These are phyloP conservation scores for Trichosanthes cucumerina DNA, from an alignment of 306 rosid species.

Conservation along the genomic window DNA sequence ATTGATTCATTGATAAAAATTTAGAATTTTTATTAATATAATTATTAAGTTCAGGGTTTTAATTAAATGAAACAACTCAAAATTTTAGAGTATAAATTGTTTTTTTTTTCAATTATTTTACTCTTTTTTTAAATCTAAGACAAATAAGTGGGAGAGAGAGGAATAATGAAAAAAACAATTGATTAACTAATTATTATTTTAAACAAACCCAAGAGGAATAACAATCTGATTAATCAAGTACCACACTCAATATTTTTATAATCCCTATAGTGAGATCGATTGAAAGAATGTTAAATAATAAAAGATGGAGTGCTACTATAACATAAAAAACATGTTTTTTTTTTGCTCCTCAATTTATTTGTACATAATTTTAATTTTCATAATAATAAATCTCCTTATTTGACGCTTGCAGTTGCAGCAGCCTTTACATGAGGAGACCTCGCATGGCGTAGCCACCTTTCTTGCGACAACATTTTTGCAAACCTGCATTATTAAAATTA, in stretches of 20 bases:
- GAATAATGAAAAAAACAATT: not conserved
- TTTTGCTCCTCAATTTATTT: not conserved
- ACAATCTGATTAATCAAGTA: not conserved
- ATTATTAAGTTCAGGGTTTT: no score
- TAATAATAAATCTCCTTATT: not conserved
- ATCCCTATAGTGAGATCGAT: not conserved
- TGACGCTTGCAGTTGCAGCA: not conserved
- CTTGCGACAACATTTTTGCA: constrained; percentile 36
- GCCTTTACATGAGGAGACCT: constrained; percentile 13
- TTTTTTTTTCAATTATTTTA: no score
- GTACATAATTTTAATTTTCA: not conserved
- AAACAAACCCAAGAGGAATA: not conserved
- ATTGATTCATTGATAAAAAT: no score
- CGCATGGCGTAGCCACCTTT: constrained; percentile 25
- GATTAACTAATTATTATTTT: not conserved
- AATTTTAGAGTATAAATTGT: no score
- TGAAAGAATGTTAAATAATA: not conserved
- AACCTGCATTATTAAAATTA: constrained; percentile 18
- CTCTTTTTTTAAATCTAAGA: no score
- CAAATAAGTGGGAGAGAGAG: not conserved
- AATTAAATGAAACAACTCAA: no score
- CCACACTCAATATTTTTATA: not conserved
- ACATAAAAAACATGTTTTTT: not conserved
- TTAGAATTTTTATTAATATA: no score
- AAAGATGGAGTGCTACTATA: not conserved